Conservation (phyloP, 2,329 filamentous ascomycete genomes). For the Pseudopyricularia javanii region DNA sequence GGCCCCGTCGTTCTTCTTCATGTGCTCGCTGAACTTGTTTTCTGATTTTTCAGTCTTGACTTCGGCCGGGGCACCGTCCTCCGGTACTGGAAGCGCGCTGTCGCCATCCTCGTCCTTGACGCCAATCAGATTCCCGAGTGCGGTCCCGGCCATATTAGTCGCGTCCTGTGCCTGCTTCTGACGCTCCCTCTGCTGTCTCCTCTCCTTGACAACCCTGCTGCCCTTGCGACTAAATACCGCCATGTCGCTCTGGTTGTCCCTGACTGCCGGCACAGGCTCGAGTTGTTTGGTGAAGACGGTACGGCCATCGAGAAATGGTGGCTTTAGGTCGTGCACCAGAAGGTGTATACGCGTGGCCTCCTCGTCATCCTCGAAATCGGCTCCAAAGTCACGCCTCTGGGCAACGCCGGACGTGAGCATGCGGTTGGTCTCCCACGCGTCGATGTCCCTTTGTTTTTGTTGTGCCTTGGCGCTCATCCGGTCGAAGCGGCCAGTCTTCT, state of each 20-base stretch:
- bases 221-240: constrained; percentile 95
- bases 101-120: constrained; percentile 78
- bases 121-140: constrained; percentile 88
- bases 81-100: constrained; percentile 67
- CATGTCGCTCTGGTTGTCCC: constrained; percentile 95
- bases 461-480: constrained; percentile 61
- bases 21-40: constrained; percentile 77
- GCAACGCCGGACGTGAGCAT: constrained; percentile 96
- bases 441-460: constrained; percentile 86
- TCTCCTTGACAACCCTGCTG: constrained; percentile 83
- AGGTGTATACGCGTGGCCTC: constrained; percentile 83
- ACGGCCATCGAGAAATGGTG: constrained; percentile 87
- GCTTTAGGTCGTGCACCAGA: constrained; percentile 83
- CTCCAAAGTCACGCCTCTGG: constrained; percentile 69
- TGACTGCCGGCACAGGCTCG: constrained; percentile 85
- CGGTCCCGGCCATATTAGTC: constrained; percentile 83
- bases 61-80: constrained; percentile 34
- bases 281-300: constrained; percentile 96
- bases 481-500: constrained; percentile 58
- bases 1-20: constrained; percentile 70
- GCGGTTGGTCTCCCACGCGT: constrained; percentile 97
- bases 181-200: constrained; percentile 81
- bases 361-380: constrained; percentile 81
- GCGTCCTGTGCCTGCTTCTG: constrained; percentile 92
- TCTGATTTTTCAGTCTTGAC: constrained; percentile 30